Evolutionary conservation across 2,329 filamentous ascomycete species (phyloP).

Genomic region (Clonostachys sp.): DNA sequence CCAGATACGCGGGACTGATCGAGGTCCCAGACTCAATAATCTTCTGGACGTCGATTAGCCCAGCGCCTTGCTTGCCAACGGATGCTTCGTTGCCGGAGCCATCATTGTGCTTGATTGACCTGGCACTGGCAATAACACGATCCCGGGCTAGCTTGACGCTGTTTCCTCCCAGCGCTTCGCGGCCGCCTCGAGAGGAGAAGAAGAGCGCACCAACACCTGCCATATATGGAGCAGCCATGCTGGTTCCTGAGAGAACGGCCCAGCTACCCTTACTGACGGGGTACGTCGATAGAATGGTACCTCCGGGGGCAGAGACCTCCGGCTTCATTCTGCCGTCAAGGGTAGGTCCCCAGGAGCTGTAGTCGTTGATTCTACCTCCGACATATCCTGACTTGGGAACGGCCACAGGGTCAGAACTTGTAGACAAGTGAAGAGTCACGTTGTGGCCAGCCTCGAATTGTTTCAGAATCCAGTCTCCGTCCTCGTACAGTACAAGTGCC

Average conservation of each 20-base stretch:
- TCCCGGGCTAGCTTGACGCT: constrained; percentile 17
- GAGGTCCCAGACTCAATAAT: constrained; percentile 27
- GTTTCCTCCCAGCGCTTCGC: constrained; percentile 17
- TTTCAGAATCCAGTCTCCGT: constrained; percentile 37
- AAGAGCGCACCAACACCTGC: constrained; percentile 52
- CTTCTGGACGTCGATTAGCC: constrained; percentile 33
- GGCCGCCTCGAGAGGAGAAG: constrained; percentile 22
- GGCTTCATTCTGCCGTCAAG: constrained; percentile 50
- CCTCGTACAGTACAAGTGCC: constrained; percentile 9
- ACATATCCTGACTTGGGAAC: constrained; percentile 9
- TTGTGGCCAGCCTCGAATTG: constrained; percentile 34
- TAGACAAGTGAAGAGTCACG: constrained; percentile 40
- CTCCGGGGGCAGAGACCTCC: constrained; percentile 50
- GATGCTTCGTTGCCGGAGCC: constrained; percentile 16
- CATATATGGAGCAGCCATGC: constrained; percentile 54
- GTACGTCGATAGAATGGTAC: constrained; percentile 54
- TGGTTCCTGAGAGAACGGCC: constrained; percentile 49
- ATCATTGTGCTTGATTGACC: constrained; percentile 14
- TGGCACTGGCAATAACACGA: constrained; percentile 25
- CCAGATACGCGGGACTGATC: constrained; percentile 30
- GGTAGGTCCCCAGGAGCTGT: constrained; percentile 56
- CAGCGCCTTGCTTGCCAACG: constrained; percentile 30
- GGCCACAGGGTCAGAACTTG: constrained; percentile 15
- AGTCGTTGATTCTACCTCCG: constrained; percentile 37
- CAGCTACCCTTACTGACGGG: constrained; percentile 41